Conservation (phyloP, 2,329 filamentous ascomycete genomes). For the Trichoderma aggressivum region DNA sequence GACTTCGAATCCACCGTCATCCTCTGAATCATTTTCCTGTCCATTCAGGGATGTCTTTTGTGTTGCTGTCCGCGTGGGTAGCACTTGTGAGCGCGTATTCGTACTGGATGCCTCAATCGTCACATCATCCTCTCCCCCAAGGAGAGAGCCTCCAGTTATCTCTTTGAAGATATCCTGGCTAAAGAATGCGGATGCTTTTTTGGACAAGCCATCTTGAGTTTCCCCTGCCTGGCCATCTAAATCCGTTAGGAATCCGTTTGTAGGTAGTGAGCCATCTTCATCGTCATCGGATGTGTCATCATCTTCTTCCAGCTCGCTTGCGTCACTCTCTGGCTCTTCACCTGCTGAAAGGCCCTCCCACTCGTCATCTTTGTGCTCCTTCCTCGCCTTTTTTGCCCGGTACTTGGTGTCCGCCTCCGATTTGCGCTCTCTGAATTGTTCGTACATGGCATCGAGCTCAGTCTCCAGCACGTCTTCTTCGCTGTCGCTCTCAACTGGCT, state of each 20-base stretch:
- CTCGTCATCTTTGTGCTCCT: constrained; percentile 78
- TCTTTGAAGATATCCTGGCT: constrained; percentile 91
- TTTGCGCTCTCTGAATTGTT: constrained; percentile 76
- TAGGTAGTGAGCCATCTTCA: constrained; percentile 9
- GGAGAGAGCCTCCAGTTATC: constrained; percentile 61
- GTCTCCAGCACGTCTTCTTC: constrained; percentile 79
- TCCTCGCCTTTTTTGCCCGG: constrained; percentile 82
- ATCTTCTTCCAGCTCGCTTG: constrained; percentile 58
- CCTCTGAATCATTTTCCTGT: background rate
- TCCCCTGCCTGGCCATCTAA: constrained; percentile 40
- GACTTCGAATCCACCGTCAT: constrained; percentile 50
- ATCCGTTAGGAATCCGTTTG: constrained; percentile 35
- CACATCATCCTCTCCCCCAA: constrained; percentile 41
- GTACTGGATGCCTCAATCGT: constrained; percentile 23
- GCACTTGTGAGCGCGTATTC: background rate
- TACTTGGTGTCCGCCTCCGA: constrained; percentile 81
- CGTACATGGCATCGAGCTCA: constrained; percentile 85
- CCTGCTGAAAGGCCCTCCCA: constrained; percentile 84
- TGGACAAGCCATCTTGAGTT: constrained; percentile 61
- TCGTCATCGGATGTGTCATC: constrained; percentile 37
- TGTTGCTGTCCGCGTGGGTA: background rate
- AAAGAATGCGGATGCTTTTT: constrained; percentile 84
- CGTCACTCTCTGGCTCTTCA: constrained; percentile 51
- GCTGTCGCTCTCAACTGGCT: constrained; percentile 64
- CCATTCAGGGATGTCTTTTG: background rate